A percentile compares a stretch with the other conserved stretches of the same genome.
Conservation (phyloP, 75 land plant species). For the Adiantum capillusveneris region DNA sequence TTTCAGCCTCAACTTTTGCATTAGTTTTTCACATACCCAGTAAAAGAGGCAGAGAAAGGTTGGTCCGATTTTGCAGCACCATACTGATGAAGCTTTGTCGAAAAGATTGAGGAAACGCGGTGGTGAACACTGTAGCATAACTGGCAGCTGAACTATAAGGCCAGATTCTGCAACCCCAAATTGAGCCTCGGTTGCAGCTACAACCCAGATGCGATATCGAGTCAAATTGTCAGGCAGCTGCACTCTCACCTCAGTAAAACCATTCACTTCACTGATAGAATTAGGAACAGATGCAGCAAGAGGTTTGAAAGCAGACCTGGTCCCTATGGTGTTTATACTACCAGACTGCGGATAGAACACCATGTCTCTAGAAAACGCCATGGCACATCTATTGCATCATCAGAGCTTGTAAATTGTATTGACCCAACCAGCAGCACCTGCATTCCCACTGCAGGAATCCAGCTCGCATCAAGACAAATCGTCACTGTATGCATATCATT, state of each 20-base stretch:
- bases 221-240: slow-evolving; percentile 1
- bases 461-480: neutral
- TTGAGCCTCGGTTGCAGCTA: neutral
- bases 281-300: neutral
- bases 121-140: neutral
- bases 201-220: neutral
- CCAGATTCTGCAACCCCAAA: neutral
- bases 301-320: neutral
- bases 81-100: neutral
- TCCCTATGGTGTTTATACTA: neutral
- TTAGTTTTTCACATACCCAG: neutral
- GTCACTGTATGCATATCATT: neutral
- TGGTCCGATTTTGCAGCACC: neutral
- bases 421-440: slow-evolving; percentile 1
- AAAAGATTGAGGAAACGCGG: neutral
- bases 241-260: neutral
- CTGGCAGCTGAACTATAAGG: neutral
- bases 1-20: neutral
- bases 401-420: no score
- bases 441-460: neutral
- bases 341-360: neutral
- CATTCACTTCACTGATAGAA: neutral
- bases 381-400: neutral
- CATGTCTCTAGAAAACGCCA: no score
- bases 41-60: neutral